A percentile compares a stretch with the other conserved stretches of the same genome.
phyloP scores from a whole-genome alignment of 169 alveolate genomes.

The Plasmodium gallinaceum region DNA sequence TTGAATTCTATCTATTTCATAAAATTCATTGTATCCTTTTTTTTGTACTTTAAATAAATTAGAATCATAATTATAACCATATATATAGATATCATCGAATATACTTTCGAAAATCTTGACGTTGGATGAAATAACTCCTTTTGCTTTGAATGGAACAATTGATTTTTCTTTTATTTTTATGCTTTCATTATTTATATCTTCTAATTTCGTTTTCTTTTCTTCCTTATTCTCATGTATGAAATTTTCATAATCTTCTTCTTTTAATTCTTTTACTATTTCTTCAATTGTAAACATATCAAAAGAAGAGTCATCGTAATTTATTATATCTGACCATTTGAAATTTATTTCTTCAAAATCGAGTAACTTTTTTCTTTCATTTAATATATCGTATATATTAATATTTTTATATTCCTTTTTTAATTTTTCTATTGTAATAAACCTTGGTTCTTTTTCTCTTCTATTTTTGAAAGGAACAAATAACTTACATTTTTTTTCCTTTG shows the following conservation, averaged over 20 bases:
- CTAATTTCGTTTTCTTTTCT: conserved; percentile 9
- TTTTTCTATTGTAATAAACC: conserved; percentile 75
- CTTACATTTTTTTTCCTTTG: conserved; percentile 75
- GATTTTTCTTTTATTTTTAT: conserved; percentile 23
- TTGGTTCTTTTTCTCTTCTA: conserved; percentile 56
- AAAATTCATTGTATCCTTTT: conserved; percentile 54
- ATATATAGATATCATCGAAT: conserved; percentile 68
- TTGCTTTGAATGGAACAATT: conserved; percentile 66
- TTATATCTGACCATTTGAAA: conserved; percentile 68
- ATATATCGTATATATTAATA: conserved; percentile 60
- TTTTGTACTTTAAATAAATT: conserved; percentile 69
- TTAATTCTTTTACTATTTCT: conserved; percentile 63
- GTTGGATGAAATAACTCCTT: conserved; percentile 59
- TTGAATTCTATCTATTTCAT: conserved; percentile 64
- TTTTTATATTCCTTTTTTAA: conserved; percentile 64
- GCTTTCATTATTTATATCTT: conserved; percentile 8
- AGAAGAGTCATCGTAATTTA: conserved; percentile 71
- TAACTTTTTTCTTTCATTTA: conserved; percentile 48
- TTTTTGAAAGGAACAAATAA: conserved; percentile 67
- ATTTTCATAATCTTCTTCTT: conserved; percentile 50
- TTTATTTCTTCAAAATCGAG: conserved; percentile 58
- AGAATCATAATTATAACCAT: conserved; percentile 54
- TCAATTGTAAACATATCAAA: conserved; percentile 72
- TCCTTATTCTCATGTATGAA: conserved; percentile 12
- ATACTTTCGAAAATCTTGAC: conserved; percentile 50